Evolutionary conservation across 306 rosid species (phyloP).

Genomic region (Casuarina cunninghamiana): DNA sequence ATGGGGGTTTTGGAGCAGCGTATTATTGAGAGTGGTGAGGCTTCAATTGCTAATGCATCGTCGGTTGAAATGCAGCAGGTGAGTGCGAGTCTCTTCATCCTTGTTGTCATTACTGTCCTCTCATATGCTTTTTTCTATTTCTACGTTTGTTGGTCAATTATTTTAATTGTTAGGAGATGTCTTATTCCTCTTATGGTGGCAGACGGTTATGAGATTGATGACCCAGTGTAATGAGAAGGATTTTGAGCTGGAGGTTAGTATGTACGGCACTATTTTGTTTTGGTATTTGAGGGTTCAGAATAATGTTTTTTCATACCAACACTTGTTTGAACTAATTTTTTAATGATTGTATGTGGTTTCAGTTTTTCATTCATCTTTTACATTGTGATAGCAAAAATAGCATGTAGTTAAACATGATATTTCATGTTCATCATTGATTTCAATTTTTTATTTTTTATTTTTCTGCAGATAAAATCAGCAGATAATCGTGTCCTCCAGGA

Average conservation of each 20-base stretch:
- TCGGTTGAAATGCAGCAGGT: conserved; percentile 99
- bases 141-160: not conserved
- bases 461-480: conserved; percentile 80
- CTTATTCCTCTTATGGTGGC: conserved; percentile 36
- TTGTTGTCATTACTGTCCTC: conserved; percentile 5
- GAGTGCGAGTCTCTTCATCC: conserved; percentile 23
- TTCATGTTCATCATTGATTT: conserved; percentile 2
- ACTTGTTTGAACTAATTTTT: conserved; percentile 4
- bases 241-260: conserved; percentile 93
- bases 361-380: conserved; percentile 15
- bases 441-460: conserved; percentile 6
- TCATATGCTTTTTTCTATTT: conserved; percentile 13
- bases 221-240: conserved; percentile 89
- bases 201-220: conserved; percentile 84
- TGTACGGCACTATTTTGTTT: conserved; percentile 16
- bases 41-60: conserved; percentile 73
- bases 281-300: conserved; percentile 24
- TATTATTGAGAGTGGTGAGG: conserved; percentile 76
- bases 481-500: conserved; percentile 97
- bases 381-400: conserved; percentile 7
- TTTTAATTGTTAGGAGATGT: conserved; percentile 22
- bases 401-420: conserved; percentile 15
- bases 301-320: conserved; percentile 1
- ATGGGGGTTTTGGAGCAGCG: conserved; percentile 83
- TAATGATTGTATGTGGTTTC: not conserved